Evolutionary conservation across 805 yeast genomes (phyloP).

Genomic region (Nakazawaea wickerhamii): DNA sequence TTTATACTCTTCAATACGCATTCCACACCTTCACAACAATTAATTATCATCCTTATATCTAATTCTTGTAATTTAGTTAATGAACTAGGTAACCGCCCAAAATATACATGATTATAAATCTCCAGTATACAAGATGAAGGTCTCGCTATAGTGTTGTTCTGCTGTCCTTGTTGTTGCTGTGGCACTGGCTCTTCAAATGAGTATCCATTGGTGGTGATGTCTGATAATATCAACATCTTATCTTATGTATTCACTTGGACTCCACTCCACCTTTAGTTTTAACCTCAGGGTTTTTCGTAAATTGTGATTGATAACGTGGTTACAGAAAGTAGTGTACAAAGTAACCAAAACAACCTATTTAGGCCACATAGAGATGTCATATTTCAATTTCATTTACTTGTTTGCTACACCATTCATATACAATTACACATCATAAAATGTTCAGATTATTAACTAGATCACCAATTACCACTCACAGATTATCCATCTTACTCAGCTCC

Average conservation of each 20-base stretch:
- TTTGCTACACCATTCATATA: not conserved
- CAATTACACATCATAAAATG: too few relatives aligned
- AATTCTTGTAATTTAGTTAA: slow-evolving; percentile 1
- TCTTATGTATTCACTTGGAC: not conserved
- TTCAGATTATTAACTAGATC: not conserved
- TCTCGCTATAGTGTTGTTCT: not conserved
- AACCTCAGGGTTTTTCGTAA: too few relatives aligned
- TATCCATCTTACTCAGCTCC: not conserved
- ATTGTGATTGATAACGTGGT: too few relatives aligned
- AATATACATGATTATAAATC: slow-evolving; percentile 5
- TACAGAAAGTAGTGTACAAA: too few relatives aligned
- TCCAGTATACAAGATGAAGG: not conserved
- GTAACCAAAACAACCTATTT: too few relatives aligned
- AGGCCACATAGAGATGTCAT: too few relatives aligned
- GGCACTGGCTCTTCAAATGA: not conserved
- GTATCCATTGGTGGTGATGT: not conserved
- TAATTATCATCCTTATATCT: slow-evolving; percentile 3
- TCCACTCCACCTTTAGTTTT: too few relatives aligned
- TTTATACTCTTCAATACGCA: not conserved
- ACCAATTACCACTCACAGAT: not conserved
- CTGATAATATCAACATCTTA: slow-evolving; percentile 10
- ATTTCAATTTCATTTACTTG: too few relatives aligned
- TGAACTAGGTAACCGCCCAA: slow-evolving; percentile 2
- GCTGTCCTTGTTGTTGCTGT: not conserved
- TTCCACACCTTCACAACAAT: not conserved